These are phyloP conservation scores for Citrullus amarus DNA, from an alignment of 306 rosid species.

Conservation along the genomic window DNA sequence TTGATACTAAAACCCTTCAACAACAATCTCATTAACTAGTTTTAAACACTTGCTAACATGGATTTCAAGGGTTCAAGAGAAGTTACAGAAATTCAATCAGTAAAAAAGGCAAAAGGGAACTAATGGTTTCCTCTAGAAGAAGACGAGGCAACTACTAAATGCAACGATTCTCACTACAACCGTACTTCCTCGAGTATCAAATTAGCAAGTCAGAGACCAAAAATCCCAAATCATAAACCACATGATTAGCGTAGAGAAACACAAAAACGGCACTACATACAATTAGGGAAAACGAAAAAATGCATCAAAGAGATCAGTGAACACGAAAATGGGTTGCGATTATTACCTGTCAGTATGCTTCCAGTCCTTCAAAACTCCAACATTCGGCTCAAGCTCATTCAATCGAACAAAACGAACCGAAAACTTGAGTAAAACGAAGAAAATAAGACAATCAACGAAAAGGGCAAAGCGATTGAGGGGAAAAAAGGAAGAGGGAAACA, in stretches of 20 bases:
- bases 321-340: not conserved
- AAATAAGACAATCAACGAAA: not conserved
- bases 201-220: not conserved
- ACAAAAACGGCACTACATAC: not conserved
- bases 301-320: not conserved
- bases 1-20: not conserved
- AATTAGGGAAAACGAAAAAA: not conserved
- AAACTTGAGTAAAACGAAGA: not conserved
- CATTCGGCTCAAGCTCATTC: not conserved
- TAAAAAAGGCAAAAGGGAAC: not conserved
- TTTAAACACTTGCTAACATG: not conserved
- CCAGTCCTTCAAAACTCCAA: not conserved
- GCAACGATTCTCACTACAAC: not conserved
- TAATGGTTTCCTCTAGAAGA: not conserved
- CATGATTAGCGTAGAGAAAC: not conserved
- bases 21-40: not conserved
- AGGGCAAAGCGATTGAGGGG: not conserved
- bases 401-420: not conserved
- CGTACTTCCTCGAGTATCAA: not conserved
- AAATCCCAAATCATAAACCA: conserved; percentile 3
- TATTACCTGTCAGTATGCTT: not conserved
- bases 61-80: not conserved
- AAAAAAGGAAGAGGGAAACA: not conserved
- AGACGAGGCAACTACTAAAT: not conserved
- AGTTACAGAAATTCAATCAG: not conserved